Base-by-base conservation (phyloP, 2,329 filamentous ascomycete species). In the Dendryphion nanum region DNA sequence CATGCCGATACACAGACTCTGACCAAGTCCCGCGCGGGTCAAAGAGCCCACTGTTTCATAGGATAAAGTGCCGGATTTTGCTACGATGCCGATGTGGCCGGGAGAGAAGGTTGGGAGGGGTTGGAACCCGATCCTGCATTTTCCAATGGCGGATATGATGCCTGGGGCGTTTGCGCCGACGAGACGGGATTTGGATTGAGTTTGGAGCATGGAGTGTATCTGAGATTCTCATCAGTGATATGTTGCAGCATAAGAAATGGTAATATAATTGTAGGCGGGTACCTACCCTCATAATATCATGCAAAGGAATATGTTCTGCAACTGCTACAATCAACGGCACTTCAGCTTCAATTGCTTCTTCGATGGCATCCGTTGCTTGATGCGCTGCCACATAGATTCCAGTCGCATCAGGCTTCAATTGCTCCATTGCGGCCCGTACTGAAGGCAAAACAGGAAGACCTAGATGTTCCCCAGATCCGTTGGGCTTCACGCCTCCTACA, bases 161-260 rank as follows among this genome's bases (percentile, higher is more conserved):
- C 86, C 86, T 0, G 86, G 85, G 15, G 83, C 85, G 58, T 90
- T 91, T n/a, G 86, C 83, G 2, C 86, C 86, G 0, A 91, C 83
- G 0, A 91, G 73, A 5, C 86, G 73, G 0, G 83, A 86, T 49
- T 78, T 83, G 1, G 76, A 82, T 57, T 90, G 86, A 0, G 83
- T 85, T 44, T 79, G 73, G 4, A 90, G 73, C 33, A 88, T 81
- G 17, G 82, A 81, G 35, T 87, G 82, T 35, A 86, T 79, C 67
- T 85, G 38, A 18, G 6, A 12, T 35, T n/a, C n/a, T n/a, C 13
- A 47, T 44, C 51, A 29, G 29, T 40, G n/a, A 30, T 20, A 4
- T 16, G 8, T n/a, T 26, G 23, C n/a, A 26, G 8, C 23, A 29
- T 37, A 33, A 24, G 13, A n/a, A 6, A n/a, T n/a, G n/a, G n/a